Evolutionary conservation across 768 basidiomycete genomes (phyloP), one percentile per base, ranked within the genome.

Genomic region (Solioccasus polychromus): DNA sequence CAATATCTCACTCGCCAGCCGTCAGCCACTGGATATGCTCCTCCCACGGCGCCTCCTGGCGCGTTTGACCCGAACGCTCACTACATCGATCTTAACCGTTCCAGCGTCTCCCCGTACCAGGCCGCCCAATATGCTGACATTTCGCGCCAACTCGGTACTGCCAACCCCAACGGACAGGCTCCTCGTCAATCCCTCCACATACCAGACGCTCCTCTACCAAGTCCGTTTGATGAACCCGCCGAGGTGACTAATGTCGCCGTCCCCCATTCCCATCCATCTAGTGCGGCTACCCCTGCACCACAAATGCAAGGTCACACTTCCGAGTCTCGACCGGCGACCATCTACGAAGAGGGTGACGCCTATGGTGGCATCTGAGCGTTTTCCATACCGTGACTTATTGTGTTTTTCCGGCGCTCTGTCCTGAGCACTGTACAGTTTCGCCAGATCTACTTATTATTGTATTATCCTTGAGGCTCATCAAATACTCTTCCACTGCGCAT

Each of bases 41-140:
- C 50, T 40, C 40, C 51, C 1, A 2, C 39, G 1, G 22, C 24
- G 6, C 44, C 48, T 12, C 46, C 55, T 12, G 56, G 14, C 19
- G 18, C 55, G 12, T 1, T 67, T 17, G 59, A 64, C 4, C 44
- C 47, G 15, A 43, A 55, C 11, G 56, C 69, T 10, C 76, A 81
- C 48, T 87, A 88, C 45, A 71, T 80, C 29, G 82, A 88, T 54
- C 70, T 89, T 32, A 70, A 66, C 58, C 74, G 87, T 35, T 80
- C 81, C 15, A 86, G 85, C 54, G 77, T 87, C 3, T 80, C 85
- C 3, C 85, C 86, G 0, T 85, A 75, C 73, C 87, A 89, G 58
- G 86, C 83, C 31, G 75, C 72, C 0, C 88, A 89, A 60, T 88
- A 88, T 55, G 77, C 72, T 17, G 85, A 83, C 55, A 87, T 88